These are phyloP conservation scores for Colletotrichum graminicola DNA, from an alignment of 2,329 filamentous ascomycete species.

Conservation along the genomic window DNA sequence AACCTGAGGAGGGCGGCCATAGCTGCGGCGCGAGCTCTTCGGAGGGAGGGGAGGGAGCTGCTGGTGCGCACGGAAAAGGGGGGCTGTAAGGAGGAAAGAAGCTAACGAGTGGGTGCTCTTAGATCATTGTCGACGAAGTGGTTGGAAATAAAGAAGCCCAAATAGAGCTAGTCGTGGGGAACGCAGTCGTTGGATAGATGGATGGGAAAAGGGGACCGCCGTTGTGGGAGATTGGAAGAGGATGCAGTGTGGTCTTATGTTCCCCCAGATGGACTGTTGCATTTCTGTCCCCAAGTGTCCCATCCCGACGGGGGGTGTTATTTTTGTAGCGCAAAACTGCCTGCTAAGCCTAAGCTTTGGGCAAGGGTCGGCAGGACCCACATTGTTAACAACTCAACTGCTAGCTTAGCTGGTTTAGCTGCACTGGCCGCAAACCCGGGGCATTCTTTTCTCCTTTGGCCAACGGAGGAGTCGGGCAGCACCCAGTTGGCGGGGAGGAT, in stretches of 20 bases:
- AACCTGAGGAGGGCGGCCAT: constrained; percentile 59
- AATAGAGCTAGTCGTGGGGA: neutral
- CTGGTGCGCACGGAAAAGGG: constrained; percentile 10
- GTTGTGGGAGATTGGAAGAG: constrained; percentile 13
- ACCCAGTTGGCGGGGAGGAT: constrained; percentile 14
- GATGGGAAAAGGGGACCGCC: neutral
- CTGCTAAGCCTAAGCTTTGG: constrained; percentile 33
- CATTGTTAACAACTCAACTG: neutral
- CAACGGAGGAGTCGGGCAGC: neutral
- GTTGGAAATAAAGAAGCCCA: constrained; percentile 5
- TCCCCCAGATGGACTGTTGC: constrained; percentile 28
- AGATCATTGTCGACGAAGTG: constrained; percentile 19
- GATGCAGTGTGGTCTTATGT: constrained; percentile 33
- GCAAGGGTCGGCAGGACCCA: constrained; percentile 2
- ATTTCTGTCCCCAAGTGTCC: constrained; percentile 37
- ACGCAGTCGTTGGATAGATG: neutral
- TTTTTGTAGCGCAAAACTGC: constrained; percentile 36
- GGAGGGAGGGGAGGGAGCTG: neutral
- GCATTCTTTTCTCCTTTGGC: neutral
- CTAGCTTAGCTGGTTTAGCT: neutral
- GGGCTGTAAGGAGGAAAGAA: neutral
- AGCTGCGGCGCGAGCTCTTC: constrained; percentile 41
- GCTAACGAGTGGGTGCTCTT: constrained; percentile 1
- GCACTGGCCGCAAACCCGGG: constrained; percentile 13
- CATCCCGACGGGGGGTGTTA: constrained; percentile 17